Conservation (phyloP, 306 rosid species). For the Begonia fuchsioides region DNA sequence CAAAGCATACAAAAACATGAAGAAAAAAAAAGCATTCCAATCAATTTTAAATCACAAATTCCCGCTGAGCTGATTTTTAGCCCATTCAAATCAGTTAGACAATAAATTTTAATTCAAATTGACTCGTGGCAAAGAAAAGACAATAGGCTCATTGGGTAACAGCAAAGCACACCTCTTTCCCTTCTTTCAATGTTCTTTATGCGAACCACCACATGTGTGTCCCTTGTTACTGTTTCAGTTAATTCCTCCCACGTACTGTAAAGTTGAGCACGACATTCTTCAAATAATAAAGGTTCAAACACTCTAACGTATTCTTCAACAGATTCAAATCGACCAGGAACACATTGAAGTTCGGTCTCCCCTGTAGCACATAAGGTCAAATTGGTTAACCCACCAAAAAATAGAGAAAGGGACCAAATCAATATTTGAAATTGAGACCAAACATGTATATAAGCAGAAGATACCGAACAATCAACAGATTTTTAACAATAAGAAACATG, state of each 20-base stretch:
- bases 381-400: slow-evolving; percentile 16
- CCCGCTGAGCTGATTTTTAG: too few species aligned
- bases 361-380: slow-evolving; percentile 35
- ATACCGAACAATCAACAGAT: too few species aligned
- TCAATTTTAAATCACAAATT: too few species aligned
- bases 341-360: slow-evolving; percentile 80
- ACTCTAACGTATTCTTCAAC: slow-evolving; percentile 81
- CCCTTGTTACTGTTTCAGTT: slow-evolving; percentile 67
- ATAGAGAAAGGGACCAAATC: slow-evolving; percentile 1
- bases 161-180: slow-evolving; percentile 66
- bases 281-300: slow-evolving; percentile 95
- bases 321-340: slow-evolving; percentile 88
- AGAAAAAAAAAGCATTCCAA: too few species aligned
- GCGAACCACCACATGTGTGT: slow-evolving; percentile 79
- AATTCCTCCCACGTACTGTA: slow-evolving; percentile 95
- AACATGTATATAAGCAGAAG: too few species aligned
- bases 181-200: slow-evolving; percentile 76
- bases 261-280: slow-evolving; percentile 97
- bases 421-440: background rate
- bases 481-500: too few species aligned
- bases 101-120: background rate
- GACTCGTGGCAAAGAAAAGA: slow-evolving; percentile 6
- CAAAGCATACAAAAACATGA: too few species aligned
- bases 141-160: background rate
- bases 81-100: background rate